Conservation (phyloP, 73 alveolate species). For the Paramecium primaurelia region DNA sequence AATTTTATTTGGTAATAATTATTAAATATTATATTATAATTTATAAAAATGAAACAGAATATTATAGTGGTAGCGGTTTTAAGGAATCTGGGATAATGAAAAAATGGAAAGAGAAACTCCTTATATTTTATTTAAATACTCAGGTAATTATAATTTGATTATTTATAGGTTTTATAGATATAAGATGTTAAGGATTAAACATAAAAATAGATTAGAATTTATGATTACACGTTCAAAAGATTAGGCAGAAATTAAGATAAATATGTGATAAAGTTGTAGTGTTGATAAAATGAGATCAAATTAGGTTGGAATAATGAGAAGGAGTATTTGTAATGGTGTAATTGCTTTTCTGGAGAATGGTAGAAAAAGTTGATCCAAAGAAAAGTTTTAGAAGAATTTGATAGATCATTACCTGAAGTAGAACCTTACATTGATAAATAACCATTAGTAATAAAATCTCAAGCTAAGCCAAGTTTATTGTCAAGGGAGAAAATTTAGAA, state of each 20-base stretch:
- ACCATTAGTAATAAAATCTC: background rate
- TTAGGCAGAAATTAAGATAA: background rate
- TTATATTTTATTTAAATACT: background rate
- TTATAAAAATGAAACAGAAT: background rate
- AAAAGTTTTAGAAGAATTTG: background rate
- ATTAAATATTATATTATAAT: background rate
- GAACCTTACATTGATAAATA: background rate
- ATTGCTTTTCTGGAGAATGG: background rate
- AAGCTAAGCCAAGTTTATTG: conserved; percentile 1
- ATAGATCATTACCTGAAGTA: background rate
- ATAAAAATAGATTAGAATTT: background rate
- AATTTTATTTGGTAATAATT: background rate
- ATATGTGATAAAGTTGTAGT: background rate
- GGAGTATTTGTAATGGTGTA: background rate
- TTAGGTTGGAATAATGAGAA: conserved; percentile 8
- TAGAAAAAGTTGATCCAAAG: background rate
- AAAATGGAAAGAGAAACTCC: background rate
- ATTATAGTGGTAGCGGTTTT: background rate
- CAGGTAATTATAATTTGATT: background rate
- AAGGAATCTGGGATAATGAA: conserved; percentile 23
- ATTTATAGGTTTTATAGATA: background rate
- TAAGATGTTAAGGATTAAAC: background rate
- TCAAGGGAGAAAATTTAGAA: background rate
- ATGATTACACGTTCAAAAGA: background rate
- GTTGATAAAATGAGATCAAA: background rate